These are phyloP conservation scores for Penicillium sp. DNA, from an alignment of 2,329 filamentous ascomycete species.

Conservation along the genomic window DNA sequence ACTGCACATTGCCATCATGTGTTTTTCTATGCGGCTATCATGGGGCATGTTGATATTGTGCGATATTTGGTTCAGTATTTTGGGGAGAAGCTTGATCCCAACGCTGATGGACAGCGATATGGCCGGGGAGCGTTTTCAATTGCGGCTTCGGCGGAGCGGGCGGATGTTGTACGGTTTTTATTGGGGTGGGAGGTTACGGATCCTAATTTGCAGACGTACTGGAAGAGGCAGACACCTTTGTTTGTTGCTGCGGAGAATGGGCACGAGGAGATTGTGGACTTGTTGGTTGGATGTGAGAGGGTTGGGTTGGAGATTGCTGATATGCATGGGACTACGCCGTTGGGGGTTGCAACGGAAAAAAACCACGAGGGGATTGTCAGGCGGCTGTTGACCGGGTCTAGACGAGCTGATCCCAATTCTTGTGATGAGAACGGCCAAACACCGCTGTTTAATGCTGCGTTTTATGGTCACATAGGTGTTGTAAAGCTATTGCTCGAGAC, in stretches of 20 bases:
- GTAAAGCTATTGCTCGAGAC: conserved; percentile 13
- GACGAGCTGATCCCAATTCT: conserved; percentile 17
- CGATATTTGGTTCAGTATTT: conserved; percentile 18
- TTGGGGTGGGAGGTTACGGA: conserved; percentile 18
- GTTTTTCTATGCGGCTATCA: conserved; percentile 22
- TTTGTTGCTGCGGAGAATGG: conserved; percentile 17
- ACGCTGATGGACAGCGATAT: conserved; percentile 13
- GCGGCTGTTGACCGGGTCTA: conserved; percentile 7
- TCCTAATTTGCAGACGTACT: conserved; percentile 21
- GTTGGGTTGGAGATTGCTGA: conserved; percentile 19
- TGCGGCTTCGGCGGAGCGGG: conserved; percentile 15
- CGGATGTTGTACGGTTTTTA: conserved; percentile 16
- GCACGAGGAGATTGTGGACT: conserved; percentile 9
- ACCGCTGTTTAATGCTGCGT: conserved; percentile 17
- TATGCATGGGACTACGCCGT: conserved; percentile 19
- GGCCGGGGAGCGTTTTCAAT: conserved; percentile 21
- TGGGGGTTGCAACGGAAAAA: conserved; percentile 14
- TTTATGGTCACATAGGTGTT: conserved; percentile 13
- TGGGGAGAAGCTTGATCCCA: conserved; percentile 18
- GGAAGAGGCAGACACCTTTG: conserved; percentile 20
- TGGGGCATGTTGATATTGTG: conserved; percentile 19
- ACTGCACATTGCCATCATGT: conserved; percentile 21
- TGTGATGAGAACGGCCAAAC: conserved; percentile 18
- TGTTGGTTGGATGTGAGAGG: conserved; percentile 12
- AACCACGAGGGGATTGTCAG: conserved; percentile 9